A percentile compares a stretch with the other conserved stretches of the same genome.
Conservation (phyloP, 2,329 filamentous ascomycete species). For the Ceratocystis albifundus region DNA sequence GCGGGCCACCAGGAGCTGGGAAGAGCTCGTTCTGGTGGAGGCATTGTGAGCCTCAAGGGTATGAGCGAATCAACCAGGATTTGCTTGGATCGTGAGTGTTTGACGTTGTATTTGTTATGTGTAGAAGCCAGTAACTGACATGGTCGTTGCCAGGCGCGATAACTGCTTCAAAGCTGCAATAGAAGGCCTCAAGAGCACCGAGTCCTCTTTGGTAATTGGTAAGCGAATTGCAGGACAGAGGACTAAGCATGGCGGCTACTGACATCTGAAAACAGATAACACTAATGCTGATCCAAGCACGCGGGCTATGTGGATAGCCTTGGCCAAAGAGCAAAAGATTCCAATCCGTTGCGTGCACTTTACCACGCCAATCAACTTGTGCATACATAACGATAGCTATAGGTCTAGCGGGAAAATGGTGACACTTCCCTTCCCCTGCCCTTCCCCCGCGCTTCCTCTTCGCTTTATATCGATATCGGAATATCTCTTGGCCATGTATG, state of each 20-base stretch:
- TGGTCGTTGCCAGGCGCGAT: conserved; percentile 34
- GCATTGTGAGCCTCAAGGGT: conserved; percentile 63
- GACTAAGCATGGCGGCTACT: background rate
- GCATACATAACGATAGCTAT: conserved; percentile 79
- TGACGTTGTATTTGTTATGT: background rate
- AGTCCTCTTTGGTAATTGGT: conserved; percentile 67
- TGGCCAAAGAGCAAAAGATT: conserved; percentile 59
- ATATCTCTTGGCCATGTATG: too few relatives aligned
- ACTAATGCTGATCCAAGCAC: conserved; percentile 81
- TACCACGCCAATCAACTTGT: conserved; percentile 55
- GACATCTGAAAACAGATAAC: conserved; percentile 52
- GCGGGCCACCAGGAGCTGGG: conserved; percentile 77
- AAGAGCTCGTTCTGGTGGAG: conserved; percentile 87
- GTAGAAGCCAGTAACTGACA: background rate
- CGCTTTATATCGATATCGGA: too few relatives aligned
- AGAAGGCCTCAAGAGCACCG: conserved; percentile 47
- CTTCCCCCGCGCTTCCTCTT: too few relatives aligned
- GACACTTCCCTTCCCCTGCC: background rate
- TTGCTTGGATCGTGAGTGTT: conserved; percentile 53
- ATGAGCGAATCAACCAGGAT: conserved; percentile 84
- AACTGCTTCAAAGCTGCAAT: conserved; percentile 62
- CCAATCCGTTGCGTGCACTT: conserved; percentile 82
- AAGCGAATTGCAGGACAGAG: conserved; percentile 31
- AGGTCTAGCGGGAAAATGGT: conserved; percentile 51
- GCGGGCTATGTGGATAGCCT: conserved; percentile 62